A percentile compares a stretch with the other conserved stretches of the same genome.
Evolutionary conservation across 805 yeast genomes (phyloP).

Genomic region (Suhomyces canberraensis): DNA sequence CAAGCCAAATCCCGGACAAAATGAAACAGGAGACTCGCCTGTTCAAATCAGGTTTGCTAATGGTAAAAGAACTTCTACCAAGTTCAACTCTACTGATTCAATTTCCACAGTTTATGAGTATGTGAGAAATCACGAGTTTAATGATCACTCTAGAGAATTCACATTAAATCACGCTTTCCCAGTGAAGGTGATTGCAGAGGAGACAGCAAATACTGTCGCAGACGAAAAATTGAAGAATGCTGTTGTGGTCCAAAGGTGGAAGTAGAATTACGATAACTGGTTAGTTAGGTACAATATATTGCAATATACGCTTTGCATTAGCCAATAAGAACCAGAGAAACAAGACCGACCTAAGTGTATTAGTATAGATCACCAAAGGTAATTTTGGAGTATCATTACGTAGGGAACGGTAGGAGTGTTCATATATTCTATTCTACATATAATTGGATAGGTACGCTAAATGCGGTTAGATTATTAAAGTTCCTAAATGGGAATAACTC

Average conservation of each 20-base stretch:
- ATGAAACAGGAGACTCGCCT: constrained; percentile 59
- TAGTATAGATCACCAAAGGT: too few species aligned
- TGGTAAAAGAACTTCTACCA: constrained; percentile 66
- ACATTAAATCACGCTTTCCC: constrained; percentile 81
- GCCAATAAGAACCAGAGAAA: not conserved
- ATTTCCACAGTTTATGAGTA: constrained; percentile 66
- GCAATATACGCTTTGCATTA: too few species aligned
- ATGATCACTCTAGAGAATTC: constrained; percentile 53
- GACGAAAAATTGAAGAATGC: constrained; percentile 79
- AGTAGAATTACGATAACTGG: too few species aligned
- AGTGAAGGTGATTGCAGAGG: constrained; percentile 62
- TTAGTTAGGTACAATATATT: too few species aligned
- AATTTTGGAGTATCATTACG: too few species aligned
- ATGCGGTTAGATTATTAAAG: too few species aligned
- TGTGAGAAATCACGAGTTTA: constrained; percentile 46
- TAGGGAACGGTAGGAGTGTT: too few species aligned
- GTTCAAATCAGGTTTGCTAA: constrained; percentile 83
- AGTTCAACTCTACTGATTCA: constrained; percentile 62
- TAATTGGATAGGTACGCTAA: too few species aligned
- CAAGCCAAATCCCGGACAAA: constrained; percentile 5
- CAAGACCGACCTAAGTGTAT: not conserved
- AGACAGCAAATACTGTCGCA: constrained; percentile 48
- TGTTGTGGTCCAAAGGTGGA: constrained; percentile 90
- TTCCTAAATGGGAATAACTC: too few species aligned
- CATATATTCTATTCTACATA: too few species aligned